Evolutionary conservation across 2,329 filamentous ascomycete genomes (phyloP), one percentile per base, ranked within the genome.

Genomic region (Nectriaceae sp.): DNA sequence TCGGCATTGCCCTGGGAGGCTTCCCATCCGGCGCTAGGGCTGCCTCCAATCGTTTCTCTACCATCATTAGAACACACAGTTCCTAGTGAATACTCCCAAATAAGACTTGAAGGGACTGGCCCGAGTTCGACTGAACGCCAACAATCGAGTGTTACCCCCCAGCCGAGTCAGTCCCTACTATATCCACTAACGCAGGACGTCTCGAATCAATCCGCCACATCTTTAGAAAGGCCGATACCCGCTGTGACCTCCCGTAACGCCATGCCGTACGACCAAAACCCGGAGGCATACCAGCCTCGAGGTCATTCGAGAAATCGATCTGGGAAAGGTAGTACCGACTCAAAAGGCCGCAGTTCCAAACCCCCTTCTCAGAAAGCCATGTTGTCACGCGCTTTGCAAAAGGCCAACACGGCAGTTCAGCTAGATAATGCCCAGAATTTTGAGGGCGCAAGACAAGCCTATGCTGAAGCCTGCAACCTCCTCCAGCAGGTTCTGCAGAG

Each of bases 341-440:
- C 59, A 45, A 41, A 58, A 47, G 46, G 46, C 37, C 62, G 65
- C 10, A 48, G 52, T 15, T 35, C 50, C n/a, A 77, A 77, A 53
- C 72, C 72, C n/a, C 82, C 83, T 13, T 90, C 88, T 1, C 88
- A 97, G 67, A 97, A 97, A 75, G 89, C 87, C 11, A 97, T 97
- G 92, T 79, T 99, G 29, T 96, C 93, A n/a, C 89, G 89, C 60
- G 94, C 94, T 1, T 75, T 99, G 46, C 88, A 96, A 66, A 96
- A 97, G 72, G 94, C 94, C 42, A 97, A 99, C 65, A 93, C 90
- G 11, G 94, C 94, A 19, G 94, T 99, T 21, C 82, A 97, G 57
- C 81, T 99, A 35, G 94, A 99, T 71, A 97, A 97, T 79, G 91
- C 90, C 13, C 89, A 94, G 63, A 96, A 97, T 64, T 93, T 94